Conservation (phyloP, 2,329 filamentous ascomycete genomes). For the Fusarium bactridioides region DNA sequence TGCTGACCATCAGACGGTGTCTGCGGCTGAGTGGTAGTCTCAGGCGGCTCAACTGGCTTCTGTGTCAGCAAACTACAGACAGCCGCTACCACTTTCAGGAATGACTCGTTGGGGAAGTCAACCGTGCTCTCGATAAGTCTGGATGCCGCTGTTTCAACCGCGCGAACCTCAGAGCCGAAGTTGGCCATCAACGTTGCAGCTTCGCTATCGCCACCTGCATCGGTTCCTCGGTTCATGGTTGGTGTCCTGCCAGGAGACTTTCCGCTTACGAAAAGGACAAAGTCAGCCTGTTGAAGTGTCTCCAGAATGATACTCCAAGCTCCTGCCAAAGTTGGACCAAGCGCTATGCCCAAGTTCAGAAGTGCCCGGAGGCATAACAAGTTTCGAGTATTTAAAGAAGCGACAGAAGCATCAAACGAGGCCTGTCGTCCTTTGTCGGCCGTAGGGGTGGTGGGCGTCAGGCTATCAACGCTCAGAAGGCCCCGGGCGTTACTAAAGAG, state of each 20-base stretch:
- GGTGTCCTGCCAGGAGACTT: slow-evolving; percentile 62
- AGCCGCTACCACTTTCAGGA: slow-evolving; percentile 78
- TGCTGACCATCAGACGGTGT: slow-evolving; percentile 36
- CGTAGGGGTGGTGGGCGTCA: slow-evolving; percentile 65
- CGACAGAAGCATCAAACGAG: slow-evolving; percentile 62
- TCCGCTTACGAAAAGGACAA: slow-evolving; percentile 75
- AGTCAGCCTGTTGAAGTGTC: slow-evolving; percentile 90
- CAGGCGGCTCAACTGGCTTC: slow-evolving; percentile 36
- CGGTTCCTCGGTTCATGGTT: slow-evolving; percentile 55
- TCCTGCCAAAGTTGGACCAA: slow-evolving; percentile 84
- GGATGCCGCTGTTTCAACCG: slow-evolving; percentile 86
- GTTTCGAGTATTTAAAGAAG: slow-evolving; percentile 83
- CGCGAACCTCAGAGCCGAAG: slow-evolving; percentile 81
- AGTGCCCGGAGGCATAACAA: slow-evolving; percentile 88
- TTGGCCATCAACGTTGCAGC: slow-evolving; percentile 64
- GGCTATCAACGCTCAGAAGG: slow-evolving; percentile 75
- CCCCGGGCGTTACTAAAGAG: slow-evolving; percentile 76
- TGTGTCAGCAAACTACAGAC: slow-evolving; percentile 74
- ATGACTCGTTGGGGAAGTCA: slow-evolving; percentile 86
- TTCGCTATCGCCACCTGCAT: slow-evolving; percentile 60
- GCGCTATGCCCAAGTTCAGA: slow-evolving; percentile 92
- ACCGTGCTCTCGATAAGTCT: slow-evolving; percentile 90
- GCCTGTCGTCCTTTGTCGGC: slow-evolving; percentile 67
- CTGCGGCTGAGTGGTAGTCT: slow-evolving; percentile 21
- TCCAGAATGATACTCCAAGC: slow-evolving; percentile 94